These are phyloP conservation scores for Candida incommunis DNA, from an alignment of 805 yeast genomes.

Conservation along the genomic window DNA sequence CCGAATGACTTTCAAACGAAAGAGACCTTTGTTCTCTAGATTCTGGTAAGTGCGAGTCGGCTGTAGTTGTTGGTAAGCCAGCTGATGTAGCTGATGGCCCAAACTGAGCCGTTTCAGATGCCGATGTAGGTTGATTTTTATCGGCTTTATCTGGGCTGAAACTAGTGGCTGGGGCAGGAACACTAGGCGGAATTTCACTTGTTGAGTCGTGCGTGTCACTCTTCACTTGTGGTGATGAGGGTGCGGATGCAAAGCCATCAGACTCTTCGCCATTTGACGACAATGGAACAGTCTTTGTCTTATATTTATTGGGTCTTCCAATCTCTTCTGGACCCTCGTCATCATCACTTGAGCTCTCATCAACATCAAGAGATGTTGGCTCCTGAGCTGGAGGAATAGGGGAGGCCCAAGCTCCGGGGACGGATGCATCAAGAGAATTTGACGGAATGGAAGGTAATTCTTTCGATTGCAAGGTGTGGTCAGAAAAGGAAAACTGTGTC, in stretches of 20 bases:
- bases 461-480: not conserved
- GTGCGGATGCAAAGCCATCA: not conserved
- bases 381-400: not conserved
- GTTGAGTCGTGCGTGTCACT: not conserved
- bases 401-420: not conserved
- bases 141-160: not conserved
- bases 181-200: not conserved
- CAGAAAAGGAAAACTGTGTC: not conserved
- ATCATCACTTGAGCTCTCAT: conserved; percentile 14
- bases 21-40: no score
- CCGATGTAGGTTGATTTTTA: not conserved
- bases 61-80: not conserved
- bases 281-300: not conserved
- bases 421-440: not conserved
- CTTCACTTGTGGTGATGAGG: not conserved
- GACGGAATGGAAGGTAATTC: not conserved
- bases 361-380: conserved; percentile 6
- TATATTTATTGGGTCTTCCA: conserved; percentile 5
- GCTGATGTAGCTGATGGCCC: not conserved
- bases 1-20: not conserved
- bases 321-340: conserved; percentile 16
- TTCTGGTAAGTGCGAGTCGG: not conserved
- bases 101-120: not conserved
- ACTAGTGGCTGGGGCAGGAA: not conserved
- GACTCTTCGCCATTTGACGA: not conserved